Base-by-base conservation (phyloP, 2,329 filamentous ascomycete species). In the Epichloe bromicola region DNA sequence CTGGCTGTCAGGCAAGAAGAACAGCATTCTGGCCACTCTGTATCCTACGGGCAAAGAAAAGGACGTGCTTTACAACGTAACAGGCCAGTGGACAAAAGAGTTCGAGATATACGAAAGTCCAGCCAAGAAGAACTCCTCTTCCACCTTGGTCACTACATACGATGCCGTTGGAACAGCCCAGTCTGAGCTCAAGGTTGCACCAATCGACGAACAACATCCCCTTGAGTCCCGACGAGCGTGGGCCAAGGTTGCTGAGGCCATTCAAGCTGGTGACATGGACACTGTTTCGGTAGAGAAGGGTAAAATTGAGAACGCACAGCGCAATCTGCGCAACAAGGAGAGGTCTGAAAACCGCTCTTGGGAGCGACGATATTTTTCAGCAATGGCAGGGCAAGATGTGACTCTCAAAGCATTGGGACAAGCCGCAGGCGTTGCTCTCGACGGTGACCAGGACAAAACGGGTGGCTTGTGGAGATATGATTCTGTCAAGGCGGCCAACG, bases 1-100 rank as follows among this genome's bases (percentile, higher is more conserved):
- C 52, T 98, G 91, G 91, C 69, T 98, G 10, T 89, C 85, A 44
- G 93, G 91, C 58, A 95, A 95, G 76, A 96, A 95, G 74, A 97
- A 97, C 72, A 86, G 78, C 51, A 88, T 97, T 65, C 80, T 74
- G 12, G 91, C 89, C 14, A 75, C 74, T 23, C 66, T 97, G 52
- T 89, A 85, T 70, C 76, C 73, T 15, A 80, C 86, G 67, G 69
- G 81, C 71, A 73, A 74, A 68, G 88, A 83, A 67, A 86, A 85
- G 68, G 83, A 86, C 49, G 76, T 80, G 54, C 73, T 84, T 46
- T 96, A 91, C 74, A 88, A 82, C n/a, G 76, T 85, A 39, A 83
- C 88, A 33, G 93, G 93, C 23, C 88, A 94, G 65, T 98, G 93
- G 93, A 94, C 82, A 52, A 87, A 88, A 61, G 72, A 74, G 2